Evolutionary conservation across 495 filamentous ascomycete genomes (phyloP), one percentile per base, ranked within the genome.

Genomic region (Aspergillus olivimuriae): DNA sequence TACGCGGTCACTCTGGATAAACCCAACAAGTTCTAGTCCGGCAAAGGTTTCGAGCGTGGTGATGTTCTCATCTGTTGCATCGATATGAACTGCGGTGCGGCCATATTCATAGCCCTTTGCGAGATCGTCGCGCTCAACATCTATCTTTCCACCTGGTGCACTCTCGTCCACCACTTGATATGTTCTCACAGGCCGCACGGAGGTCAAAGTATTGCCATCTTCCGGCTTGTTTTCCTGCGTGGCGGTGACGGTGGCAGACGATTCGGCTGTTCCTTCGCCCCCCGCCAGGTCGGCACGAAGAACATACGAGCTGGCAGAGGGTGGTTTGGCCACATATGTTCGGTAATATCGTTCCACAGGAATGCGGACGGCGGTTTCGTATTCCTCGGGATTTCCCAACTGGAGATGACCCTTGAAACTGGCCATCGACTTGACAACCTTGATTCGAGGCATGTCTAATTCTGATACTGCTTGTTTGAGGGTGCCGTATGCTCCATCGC

Each of bases 81-180:
- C 84, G 52, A 99, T 94, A 48, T 84, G 83, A 1, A 97, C 90
- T 1, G 87, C 87, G 1, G 91, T 95, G 30, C 87, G 76, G 41
- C 94, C 94, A 62, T 97, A 99, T 54, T 87, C 84, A 56, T 92
- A 99, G 0, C 94, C 94, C 56, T 87, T 94, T 24, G 86, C 89
- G 26, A 97, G 72, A 24, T 92, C 82, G 10, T 94, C 89, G 22
- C 78, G 79, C 7, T 83, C 79, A 22, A 99, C 83, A 39, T 96
- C 89, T 43, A 74, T 74, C 65, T 94, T 97, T 4, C 86, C 86
- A 22, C 88, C 88, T 2, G 82, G 77, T 10, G 77, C 81, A 26
- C 73, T 67, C 10, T 83, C 74, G 51, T 95, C 87, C 20, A 77
- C 70, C 46, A 97, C 76, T 53, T 86, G 81, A 61, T 97, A 99